Evolutionary conservation across 148 eudicot genomes (phyloP), one percentile per base, ranked within the genome.

Genomic region (Gaultheria prostrata): DNA sequence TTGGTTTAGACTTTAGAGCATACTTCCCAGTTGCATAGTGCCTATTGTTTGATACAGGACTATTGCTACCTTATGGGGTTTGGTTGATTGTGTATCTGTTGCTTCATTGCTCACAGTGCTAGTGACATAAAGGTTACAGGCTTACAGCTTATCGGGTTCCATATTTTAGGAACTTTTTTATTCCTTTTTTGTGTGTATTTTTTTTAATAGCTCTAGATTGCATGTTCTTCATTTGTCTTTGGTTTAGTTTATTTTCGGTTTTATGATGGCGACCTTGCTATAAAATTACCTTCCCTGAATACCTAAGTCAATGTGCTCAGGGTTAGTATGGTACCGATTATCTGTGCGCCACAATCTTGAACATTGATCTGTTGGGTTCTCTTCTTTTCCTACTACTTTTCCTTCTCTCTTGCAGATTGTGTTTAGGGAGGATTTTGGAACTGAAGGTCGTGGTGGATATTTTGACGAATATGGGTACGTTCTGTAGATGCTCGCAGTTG

Each of bases 361-460:
- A 49, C 26, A 20, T 20, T 50, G 39, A 21, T 72, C 13, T 71
- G 26, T 49, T 26, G 5, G 50, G 50, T 24, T 77, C 21, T 18
- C 56, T 20, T 54, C 5, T 67, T 82, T 61, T 48, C 53, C 33
- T 46, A n/a, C 18, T 51, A 14, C 33, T n/a, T 26, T 51, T 78
- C 13, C 61, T 5, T 72, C 85, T 79, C 51, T 14, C 45, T 84
- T 84, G 82, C 90, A 97, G 99, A 97, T 97, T 88, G 99, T 97
- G 78, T 97, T 97, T 76, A 93, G 95, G 88, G 99, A 97, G 86
- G 98, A 97, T 88, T 94, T 97, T 89, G 99, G 99, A 88, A 95
- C 95, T 78, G 96, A 93, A 33, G 99, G 99, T 15, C 99, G 99
- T 53, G 99, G 99, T 80, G 99, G 99, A 83, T 97, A 97, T 86